Percentiles rank a stretch among this genome's conserved stretches.
phyloP scores from a whole-genome alignment of 106 monocot genomes.

The Phalaenopsis aphrodite region DNA sequence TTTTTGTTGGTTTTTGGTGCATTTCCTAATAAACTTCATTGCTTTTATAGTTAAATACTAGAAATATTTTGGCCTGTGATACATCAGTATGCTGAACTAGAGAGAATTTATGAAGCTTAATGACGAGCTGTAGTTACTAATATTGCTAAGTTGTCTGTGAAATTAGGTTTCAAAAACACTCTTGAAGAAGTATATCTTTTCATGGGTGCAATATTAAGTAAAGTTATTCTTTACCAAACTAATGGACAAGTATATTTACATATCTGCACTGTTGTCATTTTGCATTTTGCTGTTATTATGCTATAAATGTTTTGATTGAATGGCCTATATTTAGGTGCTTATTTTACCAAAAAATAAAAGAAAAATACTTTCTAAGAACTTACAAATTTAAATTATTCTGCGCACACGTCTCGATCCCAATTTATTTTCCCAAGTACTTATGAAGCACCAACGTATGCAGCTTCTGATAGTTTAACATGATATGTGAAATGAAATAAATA shows the following conservation, averaged over 20 bases:
- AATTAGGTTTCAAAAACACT: no score
- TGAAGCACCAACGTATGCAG: not conserved
- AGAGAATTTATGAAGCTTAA: conserved; percentile 1
- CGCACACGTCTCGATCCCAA: not conserved
- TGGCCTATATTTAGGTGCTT: not conserved
- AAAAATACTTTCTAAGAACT: not conserved
- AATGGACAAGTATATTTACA: not conserved
- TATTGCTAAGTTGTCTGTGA: no score
- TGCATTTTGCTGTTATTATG: not conserved
- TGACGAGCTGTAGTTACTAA: not conserved
- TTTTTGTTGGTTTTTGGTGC: not conserved
- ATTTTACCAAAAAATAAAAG: not conserved
- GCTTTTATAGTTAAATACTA: not conserved
- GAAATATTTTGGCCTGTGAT: not conserved
- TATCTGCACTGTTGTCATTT: not conserved
- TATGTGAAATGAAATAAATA: not conserved
- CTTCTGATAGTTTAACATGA: not conserved
- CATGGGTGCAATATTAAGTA: not conserved
- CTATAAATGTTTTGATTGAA: not conserved
- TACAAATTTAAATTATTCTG: not conserved
- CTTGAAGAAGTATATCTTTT: no score
- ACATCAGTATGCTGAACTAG: not conserved
- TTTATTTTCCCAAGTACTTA: not conserved
- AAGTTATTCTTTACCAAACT: not conserved
- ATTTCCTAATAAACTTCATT: not conserved